Conservation (phyloP, 2,329 filamentous ascomycete genomes). For the Calonectria fujianensis region DNA sequence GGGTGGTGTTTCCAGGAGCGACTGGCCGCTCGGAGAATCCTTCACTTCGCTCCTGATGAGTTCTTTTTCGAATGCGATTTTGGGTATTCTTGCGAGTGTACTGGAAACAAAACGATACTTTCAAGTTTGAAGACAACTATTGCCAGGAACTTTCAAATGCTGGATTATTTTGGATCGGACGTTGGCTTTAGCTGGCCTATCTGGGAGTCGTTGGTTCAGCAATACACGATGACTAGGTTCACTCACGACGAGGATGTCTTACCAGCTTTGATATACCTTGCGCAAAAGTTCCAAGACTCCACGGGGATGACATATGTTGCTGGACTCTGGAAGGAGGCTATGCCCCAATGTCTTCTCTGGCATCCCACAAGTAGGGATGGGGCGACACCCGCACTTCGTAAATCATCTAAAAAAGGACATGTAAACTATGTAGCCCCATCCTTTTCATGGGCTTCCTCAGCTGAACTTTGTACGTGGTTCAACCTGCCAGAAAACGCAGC, state of each 20-base stretch:
- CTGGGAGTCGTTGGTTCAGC: background rate
- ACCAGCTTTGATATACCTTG: background rate
- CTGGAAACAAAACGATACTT: background rate
- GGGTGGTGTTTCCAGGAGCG: slow-evolving; percentile 20
- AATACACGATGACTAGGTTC: slow-evolving; percentile 19
- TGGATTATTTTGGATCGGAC: slow-evolving; percentile 1
- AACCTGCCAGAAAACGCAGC: background rate
- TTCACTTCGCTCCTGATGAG: slow-evolving; percentile 9
- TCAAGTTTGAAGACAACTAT: background rate
- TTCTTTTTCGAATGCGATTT: slow-evolving; percentile 10
- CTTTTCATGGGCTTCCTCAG: slow-evolving; percentile 16
- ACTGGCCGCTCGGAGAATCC: slow-evolving; percentile 2
- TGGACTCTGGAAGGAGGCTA: slow-evolving; percentile 12
- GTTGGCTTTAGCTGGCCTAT: background rate
- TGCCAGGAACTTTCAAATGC: background rate
- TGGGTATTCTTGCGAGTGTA: slow-evolving; percentile 12
- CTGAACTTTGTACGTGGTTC: background rate
- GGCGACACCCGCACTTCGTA: background rate
- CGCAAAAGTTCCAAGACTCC: slow-evolving; percentile 7
- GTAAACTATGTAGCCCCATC: background rate
- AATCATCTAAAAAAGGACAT: background rate
- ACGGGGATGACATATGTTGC: slow-evolving; percentile 10
- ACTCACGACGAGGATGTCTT: slow-evolving; percentile 18
- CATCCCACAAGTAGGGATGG: background rate
- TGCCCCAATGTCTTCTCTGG: slow-evolving; percentile 13